Evolutionary conservation across 2,329 filamentous ascomycete species (phyloP), one percentile per base, ranked within the genome.

Genomic region (Malbranchea cinnamomea): DNA sequence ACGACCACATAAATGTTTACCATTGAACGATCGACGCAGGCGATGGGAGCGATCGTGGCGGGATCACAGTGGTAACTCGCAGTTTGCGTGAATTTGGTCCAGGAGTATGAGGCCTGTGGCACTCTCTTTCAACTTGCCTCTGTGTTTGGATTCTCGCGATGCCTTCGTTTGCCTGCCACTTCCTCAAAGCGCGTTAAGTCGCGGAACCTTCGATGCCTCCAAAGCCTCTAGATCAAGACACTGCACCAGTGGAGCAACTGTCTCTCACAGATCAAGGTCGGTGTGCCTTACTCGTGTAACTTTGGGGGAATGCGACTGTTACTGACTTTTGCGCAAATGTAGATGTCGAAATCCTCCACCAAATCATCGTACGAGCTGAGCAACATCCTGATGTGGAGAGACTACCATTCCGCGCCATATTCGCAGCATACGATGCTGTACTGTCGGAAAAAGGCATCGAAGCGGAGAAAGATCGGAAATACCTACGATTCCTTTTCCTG

Each of bases 281-380:
- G 34, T 26, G 14, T 15, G 10, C 30, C 16, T 33, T 6, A 19
- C n/a, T n/a, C n/a, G n/a, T n/a, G n/a, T n/a, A n/a, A n/a, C n/a
- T n/a, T n/a, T n/a, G 10, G 16, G 4, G 16, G 15, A 26, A 11
- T 30, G 13, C 10, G 12, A 25, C 19, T 18, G 27, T 28, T n/a
- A n/a, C n/a, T n/a, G n/a, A 14, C 20, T 36, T 30, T 28, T 6
- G 10, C 28, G 23, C 18, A 15, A 26, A 19, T 8, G 13, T 40
- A 84, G 85, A 91, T 59, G 79, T 93, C 51, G 67, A 70, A 37
- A 66, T 83, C 37, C 65, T 93, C 34, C 78, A 83, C 53, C 67
- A 78, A 35, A 80, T 93, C 45, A 74, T 91, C 45, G 61, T 64
- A 37, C 65, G 68, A 42, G 84, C 81, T 24, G 72, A 85, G 55